phyloP scores from a whole-genome alignment of 306 rosid species.

The Mimosa pudica region DNA sequence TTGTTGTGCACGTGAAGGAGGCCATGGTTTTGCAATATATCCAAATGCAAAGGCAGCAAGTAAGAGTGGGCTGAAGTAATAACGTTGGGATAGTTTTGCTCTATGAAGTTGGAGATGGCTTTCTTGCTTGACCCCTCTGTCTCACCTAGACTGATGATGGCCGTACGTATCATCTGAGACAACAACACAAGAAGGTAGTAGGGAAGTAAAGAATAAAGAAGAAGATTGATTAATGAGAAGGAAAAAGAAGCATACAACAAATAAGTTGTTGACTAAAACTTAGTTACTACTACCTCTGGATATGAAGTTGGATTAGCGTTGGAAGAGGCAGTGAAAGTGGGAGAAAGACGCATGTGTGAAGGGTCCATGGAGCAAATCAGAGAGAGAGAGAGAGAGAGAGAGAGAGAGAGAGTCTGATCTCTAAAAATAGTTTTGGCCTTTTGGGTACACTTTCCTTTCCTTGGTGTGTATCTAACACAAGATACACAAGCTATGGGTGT shows the following conservation, averaged over 20 bases:
- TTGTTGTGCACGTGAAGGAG: constrained; percentile 60
- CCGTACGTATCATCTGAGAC: constrained; percentile 65
- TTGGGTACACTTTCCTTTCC: no score
- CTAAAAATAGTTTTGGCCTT: no score
- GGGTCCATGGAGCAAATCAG: no score
- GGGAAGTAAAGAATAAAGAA: no score
- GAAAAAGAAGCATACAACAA: neutral
- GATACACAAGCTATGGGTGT: no score
- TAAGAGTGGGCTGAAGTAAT: constrained; percentile 55
- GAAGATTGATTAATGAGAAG: no score
- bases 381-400: no score
- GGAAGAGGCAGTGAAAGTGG: neutral
- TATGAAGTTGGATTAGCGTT: neutral
- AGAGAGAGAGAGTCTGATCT: no score
- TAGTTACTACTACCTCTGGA: constrained; percentile 47
- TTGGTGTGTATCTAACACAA: no score
- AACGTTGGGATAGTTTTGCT: constrained; percentile 47
- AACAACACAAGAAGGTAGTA: no score
- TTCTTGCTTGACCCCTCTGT: constrained; percentile 70
- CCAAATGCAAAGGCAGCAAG: constrained; percentile 59
- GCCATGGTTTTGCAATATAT: constrained; percentile 50
- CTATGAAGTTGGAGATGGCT: constrained; percentile 71
- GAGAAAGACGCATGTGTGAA: no score
- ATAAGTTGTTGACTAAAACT: neutral
- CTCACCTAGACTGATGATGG: constrained; percentile 61